Evolutionary conservation across 108 stramenopile genomes (phyloP).

Genomic region (Fragilariopsis cylindrus): DNA sequence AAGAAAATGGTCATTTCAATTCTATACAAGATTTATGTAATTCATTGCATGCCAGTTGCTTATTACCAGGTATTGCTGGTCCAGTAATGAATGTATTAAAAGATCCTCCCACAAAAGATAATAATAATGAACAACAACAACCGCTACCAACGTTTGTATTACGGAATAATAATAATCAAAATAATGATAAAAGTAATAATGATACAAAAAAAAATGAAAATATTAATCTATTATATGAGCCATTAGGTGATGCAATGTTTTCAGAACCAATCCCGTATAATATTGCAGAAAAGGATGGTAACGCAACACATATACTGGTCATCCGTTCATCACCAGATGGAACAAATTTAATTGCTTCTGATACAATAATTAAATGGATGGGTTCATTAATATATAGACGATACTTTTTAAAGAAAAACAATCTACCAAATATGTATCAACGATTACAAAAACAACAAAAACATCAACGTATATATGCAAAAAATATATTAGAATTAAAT

Average conservation of each 20-base stretch:
- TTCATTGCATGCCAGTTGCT: conserved; percentile 91
- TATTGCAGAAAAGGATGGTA: conserved; percentile 79
- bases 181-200: too few relatives aligned
- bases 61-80: conserved; percentile 94
- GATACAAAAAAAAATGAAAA: background rate
- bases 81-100: conserved; percentile 73
- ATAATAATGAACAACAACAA: conserved; percentile 11
- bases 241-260: conserved; percentile 90
- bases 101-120: background rate
- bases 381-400: conserved; percentile 82
- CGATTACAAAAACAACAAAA: conserved; percentile 45
- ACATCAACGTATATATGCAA: conserved; percentile 87
- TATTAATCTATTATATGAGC: conserved; percentile 59
- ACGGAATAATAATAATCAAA: conserved; percentile 35
- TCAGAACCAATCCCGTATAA: conserved; percentile 91
- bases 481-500: conserved; percentile 81
- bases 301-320: conserved; percentile 88
- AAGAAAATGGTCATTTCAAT: conserved; percentile 75
- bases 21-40: conserved; percentile 75
- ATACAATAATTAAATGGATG: conserved; percentile 76
- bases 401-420: conserved; percentile 85
- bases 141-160: conserved; percentile 50
- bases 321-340: conserved; percentile 91
- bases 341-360: conserved; percentile 55
- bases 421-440: conserved; percentile 63